These are phyloP conservation scores for Sicyos baderoa DNA, from an alignment of 306 rosid species.

Conservation along the genomic window DNA sequence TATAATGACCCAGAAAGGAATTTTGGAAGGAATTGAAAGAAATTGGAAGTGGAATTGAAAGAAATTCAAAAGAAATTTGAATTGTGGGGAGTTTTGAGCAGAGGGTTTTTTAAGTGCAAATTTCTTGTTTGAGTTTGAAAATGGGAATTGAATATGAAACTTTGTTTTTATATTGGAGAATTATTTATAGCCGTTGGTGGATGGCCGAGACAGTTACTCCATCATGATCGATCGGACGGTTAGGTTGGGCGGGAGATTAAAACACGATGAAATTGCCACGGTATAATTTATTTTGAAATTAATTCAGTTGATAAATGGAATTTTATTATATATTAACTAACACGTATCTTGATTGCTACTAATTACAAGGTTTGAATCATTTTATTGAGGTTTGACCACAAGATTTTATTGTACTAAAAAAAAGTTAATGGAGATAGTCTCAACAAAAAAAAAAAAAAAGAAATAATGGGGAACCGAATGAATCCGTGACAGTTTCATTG, in stretches of 20 bases:
- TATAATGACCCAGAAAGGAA: not conserved
- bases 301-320: too few species aligned
- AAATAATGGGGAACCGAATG: too few species aligned
- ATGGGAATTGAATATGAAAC: constrained; percentile 3
- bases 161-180: not conserved
- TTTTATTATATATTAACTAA: too few species aligned
- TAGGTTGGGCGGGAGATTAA: not conserved
- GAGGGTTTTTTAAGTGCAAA: too few species aligned
- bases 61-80: not conserved
- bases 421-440: too few species aligned
- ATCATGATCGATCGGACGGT: too few species aligned
- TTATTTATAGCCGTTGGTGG: constrained; percentile 11
- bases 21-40: not conserved
- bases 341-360: too few species aligned
- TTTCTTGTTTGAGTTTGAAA: not conserved
- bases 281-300: not conserved
- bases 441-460: too few species aligned
- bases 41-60: not conserved
- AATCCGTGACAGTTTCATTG: too few species aligned
- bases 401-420: too few species aligned
- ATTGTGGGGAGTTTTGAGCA: not conserved
- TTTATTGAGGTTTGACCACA: too few species aligned
- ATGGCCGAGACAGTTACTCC: not conserved
- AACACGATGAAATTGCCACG: not conserved
- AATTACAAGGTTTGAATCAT: too few species aligned